phyloP scores from a whole-genome alignment of 305 asterid species.

The Salvia sclarea region DNA sequence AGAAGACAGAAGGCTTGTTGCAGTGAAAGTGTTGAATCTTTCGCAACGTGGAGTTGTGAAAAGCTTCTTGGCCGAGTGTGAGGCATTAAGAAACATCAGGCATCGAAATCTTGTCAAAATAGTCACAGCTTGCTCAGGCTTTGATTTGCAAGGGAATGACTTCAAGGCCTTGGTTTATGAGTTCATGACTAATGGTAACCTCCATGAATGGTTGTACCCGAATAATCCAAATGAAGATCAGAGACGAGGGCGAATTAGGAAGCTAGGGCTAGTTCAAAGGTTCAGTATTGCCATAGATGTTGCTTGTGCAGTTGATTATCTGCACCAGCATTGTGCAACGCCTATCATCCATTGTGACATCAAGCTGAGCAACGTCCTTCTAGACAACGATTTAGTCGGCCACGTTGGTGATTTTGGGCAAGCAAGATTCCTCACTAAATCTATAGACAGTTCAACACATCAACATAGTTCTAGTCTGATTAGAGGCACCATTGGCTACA shows the following conservation, averaged over 20 bases:
- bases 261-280: not conserved
- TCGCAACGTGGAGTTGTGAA: not conserved
- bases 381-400: not conserved
- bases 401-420: not conserved
- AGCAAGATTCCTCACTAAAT: not conserved
- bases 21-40: not conserved
- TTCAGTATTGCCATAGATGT: not conserved
- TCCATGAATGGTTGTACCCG: not conserved
- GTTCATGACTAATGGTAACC: not conserved
- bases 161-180: not conserved
- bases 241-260: not conserved
- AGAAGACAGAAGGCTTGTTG: not conserved
- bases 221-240: not conserved
- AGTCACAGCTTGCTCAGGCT: not conserved
- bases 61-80: not conserved
- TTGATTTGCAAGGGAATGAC: not conserved
- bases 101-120: slow-evolving; percentile 3
- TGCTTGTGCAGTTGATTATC: slow-evolving; percentile 1
- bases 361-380: not conserved
- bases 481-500: slow-evolving; percentile 5
- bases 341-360: not conserved
- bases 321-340: not conserved
- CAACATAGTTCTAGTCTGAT: not conserved
- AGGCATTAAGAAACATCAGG: not conserved
- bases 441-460: not conserved